Evolutionary conservation across 2,329 filamentous ascomycete species (phyloP).

Genomic region (Epichloe festucae): DNA sequence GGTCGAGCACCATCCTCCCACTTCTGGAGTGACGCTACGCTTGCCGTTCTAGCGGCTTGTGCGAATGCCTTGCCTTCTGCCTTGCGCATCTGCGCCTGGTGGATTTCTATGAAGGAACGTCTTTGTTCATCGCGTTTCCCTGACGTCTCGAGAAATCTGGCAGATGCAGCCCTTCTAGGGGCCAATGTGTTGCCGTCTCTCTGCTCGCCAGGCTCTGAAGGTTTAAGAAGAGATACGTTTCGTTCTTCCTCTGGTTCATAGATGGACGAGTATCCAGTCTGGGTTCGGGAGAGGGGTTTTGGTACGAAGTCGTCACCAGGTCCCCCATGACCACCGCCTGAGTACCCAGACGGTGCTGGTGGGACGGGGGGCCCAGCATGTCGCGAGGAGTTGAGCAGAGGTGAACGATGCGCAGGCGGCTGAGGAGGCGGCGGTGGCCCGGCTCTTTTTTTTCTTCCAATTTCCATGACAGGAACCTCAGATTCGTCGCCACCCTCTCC

Average conservation of each 20-base stretch:
- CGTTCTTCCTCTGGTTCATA: constrained; percentile 12
- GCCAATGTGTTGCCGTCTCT: constrained; percentile 14
- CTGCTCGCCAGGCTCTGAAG: background rate
- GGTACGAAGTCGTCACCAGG: constrained; percentile 36
- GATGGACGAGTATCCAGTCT: constrained; percentile 39
- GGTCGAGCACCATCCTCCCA: constrained; percentile 18
- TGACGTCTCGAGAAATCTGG: constrained; percentile 30
- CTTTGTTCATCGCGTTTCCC: constrained; percentile 36
- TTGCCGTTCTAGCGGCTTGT: constrained; percentile 28
- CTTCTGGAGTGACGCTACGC: constrained; percentile 19
- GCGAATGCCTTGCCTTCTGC: constrained; percentile 48
- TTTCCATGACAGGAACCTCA: constrained; percentile 56
- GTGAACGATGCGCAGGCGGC: constrained; percentile 6
- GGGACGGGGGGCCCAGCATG: constrained; percentile 3
- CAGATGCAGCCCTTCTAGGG: constrained; percentile 21
- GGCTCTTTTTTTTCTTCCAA: constrained; percentile 44
- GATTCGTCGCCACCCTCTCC: constrained; percentile 87
- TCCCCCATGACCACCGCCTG: constrained; percentile 4
- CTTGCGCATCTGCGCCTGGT: constrained; percentile 46
- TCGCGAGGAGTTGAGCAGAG: background rate
- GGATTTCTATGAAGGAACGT: constrained; percentile 44
- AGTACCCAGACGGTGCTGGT: background rate
- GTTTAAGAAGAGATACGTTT: background rate
- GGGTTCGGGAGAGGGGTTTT: constrained; percentile 39
- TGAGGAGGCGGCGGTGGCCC: constrained; percentile 19